Evolutionary conservation across 257 asterid species (phyloP).

Genomic region (Solanum verrucosum): DNA sequence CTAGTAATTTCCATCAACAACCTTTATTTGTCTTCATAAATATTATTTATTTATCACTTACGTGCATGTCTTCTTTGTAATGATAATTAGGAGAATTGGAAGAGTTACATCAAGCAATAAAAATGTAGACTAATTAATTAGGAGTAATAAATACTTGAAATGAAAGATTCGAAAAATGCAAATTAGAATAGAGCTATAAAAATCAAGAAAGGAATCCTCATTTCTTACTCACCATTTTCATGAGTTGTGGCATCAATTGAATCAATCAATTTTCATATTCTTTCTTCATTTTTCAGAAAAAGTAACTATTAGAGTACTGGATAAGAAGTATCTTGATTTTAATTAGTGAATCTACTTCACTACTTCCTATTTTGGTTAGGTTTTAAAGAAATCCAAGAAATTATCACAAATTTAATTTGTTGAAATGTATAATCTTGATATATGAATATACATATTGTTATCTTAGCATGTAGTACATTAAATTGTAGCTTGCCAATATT

Average conservation of each 20-base stretch:
- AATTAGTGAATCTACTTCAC: background rate
- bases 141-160: background rate
- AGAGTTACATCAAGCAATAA: background rate
- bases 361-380: background rate
- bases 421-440: background rate
- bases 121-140: too few species aligned
- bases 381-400: background rate
- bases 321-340: background rate
- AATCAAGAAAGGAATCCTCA: background rate
- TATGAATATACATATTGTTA: background rate
- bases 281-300: background rate
- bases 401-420: background rate
- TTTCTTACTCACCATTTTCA: background rate
- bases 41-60: background rate
- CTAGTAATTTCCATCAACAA: background rate
- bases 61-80: background rate
- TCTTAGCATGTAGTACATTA: background rate
- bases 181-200: background rate
- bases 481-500: background rate
- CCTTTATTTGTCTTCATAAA: too few species aligned
- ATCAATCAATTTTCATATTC: background rate
- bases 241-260: background rate
- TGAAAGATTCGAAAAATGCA: background rate
- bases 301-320: background rate
- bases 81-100: background rate